Conservation (phyloP, 768 basidiomycete genomes). For the Lanmaoa rubissima region DNA sequence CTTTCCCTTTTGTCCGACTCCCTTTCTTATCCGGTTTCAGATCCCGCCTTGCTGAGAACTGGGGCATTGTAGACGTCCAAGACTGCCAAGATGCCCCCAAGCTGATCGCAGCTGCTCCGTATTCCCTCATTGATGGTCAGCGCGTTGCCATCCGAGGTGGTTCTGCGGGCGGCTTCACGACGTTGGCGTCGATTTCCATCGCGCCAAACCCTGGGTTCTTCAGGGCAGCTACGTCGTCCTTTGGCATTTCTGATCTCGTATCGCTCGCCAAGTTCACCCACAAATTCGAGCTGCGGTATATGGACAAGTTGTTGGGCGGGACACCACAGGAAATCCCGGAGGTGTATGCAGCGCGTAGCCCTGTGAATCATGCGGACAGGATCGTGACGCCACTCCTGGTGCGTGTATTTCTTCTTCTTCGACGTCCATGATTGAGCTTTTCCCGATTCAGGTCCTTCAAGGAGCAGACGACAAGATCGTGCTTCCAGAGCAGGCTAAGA, state of each 20-base stretch:
- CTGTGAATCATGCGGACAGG: constrained; percentile 57
- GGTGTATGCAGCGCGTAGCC: constrained; percentile 58
- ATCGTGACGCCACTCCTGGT: constrained; percentile 67
- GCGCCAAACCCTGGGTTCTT: constrained; percentile 42
- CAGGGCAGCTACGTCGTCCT: constrained; percentile 65
- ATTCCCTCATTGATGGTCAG: constrained; percentile 58
- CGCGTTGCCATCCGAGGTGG: constrained; percentile 70
- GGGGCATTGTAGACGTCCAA: constrained; percentile 73
- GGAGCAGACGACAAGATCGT: constrained; percentile 63
- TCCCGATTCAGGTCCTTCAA: constrained; percentile 56
- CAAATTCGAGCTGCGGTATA: constrained; percentile 65
- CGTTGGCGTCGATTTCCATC: constrained; percentile 46
- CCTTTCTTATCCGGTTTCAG: constrained; percentile 23
- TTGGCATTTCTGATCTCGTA: constrained; percentile 64
- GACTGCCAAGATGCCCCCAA: constrained; percentile 60
- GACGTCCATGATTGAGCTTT: constrained; percentile 2
- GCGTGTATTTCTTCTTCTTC: constrained; percentile 14
- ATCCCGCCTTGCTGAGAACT: constrained; percentile 54
- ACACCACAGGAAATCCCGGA: constrained; percentile 50
- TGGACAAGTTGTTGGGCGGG: constrained; percentile 65
- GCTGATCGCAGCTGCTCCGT: constrained; percentile 43
- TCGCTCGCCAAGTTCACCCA: constrained; percentile 62
- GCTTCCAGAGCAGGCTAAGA: constrained; percentile 58
- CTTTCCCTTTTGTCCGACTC: background rate
- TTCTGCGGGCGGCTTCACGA: constrained; percentile 74